Evolutionary conservation across 2,329 filamentous ascomycete genomes (phyloP).

Genomic region (Mycosphaerella arachidis): DNA sequence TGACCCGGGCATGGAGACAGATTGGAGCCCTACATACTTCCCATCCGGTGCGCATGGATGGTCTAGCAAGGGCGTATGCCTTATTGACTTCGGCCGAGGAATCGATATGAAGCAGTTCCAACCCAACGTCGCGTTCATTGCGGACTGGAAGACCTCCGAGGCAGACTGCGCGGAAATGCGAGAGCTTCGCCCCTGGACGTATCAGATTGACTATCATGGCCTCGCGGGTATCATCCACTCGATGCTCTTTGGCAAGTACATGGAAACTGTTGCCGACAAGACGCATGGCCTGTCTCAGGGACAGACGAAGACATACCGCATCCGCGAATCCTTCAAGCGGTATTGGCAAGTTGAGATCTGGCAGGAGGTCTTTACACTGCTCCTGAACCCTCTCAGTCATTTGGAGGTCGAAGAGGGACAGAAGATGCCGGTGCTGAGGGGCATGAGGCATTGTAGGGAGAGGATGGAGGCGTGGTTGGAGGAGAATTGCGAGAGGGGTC

Average conservation of each 20-base stretch:
- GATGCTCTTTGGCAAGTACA: constrained; percentile 90
- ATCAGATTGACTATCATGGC: constrained; percentile 94
- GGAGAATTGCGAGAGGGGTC: constrained; percentile 74
- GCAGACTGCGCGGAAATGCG: constrained; percentile 95
- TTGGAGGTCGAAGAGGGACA: constrained; percentile 59
- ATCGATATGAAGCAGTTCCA: constrained; percentile 89
- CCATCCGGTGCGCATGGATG: constrained; percentile 73
- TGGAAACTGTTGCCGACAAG: constrained; percentile 63
- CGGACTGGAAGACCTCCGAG: constrained; percentile 85
- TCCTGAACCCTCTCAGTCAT: constrained; percentile 75
- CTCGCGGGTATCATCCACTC: constrained; percentile 83
- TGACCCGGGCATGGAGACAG: constrained; percentile 35
- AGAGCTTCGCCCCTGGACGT: constrained; percentile 91
- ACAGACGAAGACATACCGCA: constrained; percentile 65
- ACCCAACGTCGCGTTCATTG: constrained; percentile 77
- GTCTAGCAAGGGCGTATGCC: constrained; percentile 69
- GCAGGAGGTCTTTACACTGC: constrained; percentile 73
- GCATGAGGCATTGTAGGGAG: constrained; percentile 65
- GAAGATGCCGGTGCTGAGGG: constrained; percentile 68
- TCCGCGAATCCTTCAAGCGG: constrained; percentile 79
- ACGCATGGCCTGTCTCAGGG: constrained; percentile 47
- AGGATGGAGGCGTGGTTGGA: constrained; percentile 82
- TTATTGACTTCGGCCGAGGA: constrained; percentile 92
- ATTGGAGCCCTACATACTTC: constrained; percentile 62
- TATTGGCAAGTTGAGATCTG: constrained; percentile 98